phyloP scores from a whole-genome alignment of 345 rosid genomes.

The Syzygium grande region DNA sequence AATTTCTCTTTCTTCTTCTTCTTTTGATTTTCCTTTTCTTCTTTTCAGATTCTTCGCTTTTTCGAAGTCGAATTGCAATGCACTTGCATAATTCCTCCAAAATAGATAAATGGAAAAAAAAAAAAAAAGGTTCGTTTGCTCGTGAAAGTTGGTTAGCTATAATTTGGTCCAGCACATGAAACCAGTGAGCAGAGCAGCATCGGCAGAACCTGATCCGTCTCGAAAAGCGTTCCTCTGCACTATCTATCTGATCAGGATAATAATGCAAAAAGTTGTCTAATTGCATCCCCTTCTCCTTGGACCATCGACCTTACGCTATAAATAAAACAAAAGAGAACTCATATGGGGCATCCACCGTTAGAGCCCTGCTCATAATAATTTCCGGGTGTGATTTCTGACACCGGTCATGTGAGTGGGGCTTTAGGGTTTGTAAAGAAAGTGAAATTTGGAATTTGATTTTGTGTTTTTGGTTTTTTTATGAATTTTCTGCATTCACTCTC shows the following conservation, averaged over 20 bases:
- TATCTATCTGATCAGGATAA: neutral
- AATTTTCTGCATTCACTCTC: neutral
- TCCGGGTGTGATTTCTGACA: slow-evolving; percentile 35
- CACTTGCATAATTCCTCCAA: neutral
- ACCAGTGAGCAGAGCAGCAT: neutral
- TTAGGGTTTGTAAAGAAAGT: neutral
- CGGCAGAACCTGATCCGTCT: slow-evolving; percentile 42
- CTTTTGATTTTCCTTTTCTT: neutral
- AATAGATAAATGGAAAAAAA: neutral
- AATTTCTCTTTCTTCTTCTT: neutral
- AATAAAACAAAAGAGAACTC: neutral
- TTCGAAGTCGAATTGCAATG: neutral
- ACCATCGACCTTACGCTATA: neutral
- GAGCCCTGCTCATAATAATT: slow-evolving; percentile 1
- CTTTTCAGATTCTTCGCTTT: neutral
- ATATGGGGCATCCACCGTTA: neutral
- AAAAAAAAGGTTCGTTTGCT: neutral
- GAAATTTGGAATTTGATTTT: neutral
- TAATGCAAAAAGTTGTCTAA: neutral
- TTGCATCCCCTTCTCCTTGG: neutral
- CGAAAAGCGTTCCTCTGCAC: slow-evolving; percentile 35
- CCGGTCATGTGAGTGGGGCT: slow-evolving; percentile 42
- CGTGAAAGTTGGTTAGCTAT: neutral
- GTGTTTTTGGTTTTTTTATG: neutral
- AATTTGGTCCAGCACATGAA: neutral